A percentile compares a stretch with the other conserved stretches of the same genome.
Conservation (phyloP, 805 yeast genomes). For the Kockiozyma suomiensis region DNA sequence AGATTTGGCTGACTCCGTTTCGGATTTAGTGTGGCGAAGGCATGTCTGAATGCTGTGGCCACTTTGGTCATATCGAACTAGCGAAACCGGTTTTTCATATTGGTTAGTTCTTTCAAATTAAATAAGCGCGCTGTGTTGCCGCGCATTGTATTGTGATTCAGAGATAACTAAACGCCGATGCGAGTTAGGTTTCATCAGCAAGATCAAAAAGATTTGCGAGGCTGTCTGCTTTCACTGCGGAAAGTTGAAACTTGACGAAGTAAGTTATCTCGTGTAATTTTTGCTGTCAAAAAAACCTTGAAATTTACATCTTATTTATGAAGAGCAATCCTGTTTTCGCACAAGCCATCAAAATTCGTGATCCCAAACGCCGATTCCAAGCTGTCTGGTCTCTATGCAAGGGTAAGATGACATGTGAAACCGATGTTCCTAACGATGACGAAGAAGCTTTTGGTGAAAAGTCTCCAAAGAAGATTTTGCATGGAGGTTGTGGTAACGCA, state of each 20-base stretch:
- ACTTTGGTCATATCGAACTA: slow-evolving; percentile 96
- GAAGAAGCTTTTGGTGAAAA: slow-evolving; percentile 51
- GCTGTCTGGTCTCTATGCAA: slow-evolving; percentile 90
- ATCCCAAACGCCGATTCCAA: slow-evolving; percentile 93
- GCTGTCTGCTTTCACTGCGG: slow-evolving; percentile 99
- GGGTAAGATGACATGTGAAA: slow-evolving; percentile 92
- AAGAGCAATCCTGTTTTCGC: slow-evolving; percentile 72
- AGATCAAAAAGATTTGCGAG: slow-evolving; percentile 92
- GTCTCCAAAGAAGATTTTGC: slow-evolving; percentile 52
- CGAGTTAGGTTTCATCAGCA: slow-evolving; percentile 63
- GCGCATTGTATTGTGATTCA: background rate
- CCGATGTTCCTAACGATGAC: slow-evolving; percentile 66
- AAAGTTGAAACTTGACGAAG: slow-evolving; percentile 83
- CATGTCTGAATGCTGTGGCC: slow-evolving; percentile 99
- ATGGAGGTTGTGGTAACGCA: slow-evolving; percentile 98
- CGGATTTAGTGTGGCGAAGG: slow-evolving; percentile 80
- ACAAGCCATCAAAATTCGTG: slow-evolving; percentile 83
- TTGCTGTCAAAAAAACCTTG: background rate
- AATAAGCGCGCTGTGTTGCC: background rate
- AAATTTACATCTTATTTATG: slow-evolving; percentile 6
- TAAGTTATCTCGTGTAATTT: slow-evolving; percentile 38
- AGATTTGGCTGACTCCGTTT: slow-evolving; percentile 1
- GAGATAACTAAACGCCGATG: background rate
- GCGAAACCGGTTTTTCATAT: slow-evolving; percentile 99
- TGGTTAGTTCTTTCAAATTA: slow-evolving; percentile 49